Percentiles rank a stretch among this genome's conserved stretches.
Evolutionary conservation across 257 asterid species (phyloP).

Genomic region (Paraleonurus japonicus): DNA sequence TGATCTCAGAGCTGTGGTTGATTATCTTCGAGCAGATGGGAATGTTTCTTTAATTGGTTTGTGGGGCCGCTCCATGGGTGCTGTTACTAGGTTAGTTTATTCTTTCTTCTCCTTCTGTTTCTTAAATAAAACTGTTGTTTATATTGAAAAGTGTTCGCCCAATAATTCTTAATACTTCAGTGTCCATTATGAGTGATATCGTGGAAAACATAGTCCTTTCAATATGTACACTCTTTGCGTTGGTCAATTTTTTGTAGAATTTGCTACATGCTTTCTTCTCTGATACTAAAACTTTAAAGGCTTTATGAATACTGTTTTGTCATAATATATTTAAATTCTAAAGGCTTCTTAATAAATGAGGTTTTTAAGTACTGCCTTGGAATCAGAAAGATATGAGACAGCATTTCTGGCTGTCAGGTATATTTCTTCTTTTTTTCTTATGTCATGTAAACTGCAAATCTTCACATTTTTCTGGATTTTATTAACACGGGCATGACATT

Average conservation of each 20-base stretch:
- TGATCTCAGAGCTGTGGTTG: conserved; percentile 84
- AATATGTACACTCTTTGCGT: background rate
- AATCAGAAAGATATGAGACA: background rate
- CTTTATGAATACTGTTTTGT: background rate
- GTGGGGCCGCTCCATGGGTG: conserved; percentile 99
- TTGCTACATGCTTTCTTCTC: background rate
- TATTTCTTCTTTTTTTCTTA: background rate
- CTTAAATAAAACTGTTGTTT: background rate
- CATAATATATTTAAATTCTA: background rate
- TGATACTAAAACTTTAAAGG: background rate
- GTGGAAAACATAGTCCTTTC: background rate
- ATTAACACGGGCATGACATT: conserved; percentile 17
- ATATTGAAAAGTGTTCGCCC: background rate
- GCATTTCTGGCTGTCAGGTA: conserved; percentile 5
- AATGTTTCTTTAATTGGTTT: conserved; percentile 82
- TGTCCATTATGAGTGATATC: background rate
- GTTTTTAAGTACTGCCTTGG: background rate
- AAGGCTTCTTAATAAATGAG: background rate
- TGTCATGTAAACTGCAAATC: background rate
- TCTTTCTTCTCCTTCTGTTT: conserved; percentile 17
- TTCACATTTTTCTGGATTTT: background rate
- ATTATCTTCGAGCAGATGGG: conserved; percentile 74
- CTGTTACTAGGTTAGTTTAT: conserved; percentile 73
- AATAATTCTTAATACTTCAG: background rate
- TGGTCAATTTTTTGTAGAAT: background rate